Evolutionary conservation across 768 basidiomycete genomes (phyloP), one percentile per base, ranked within the genome.

Genomic region (Suillus subalutaceus): DNA sequence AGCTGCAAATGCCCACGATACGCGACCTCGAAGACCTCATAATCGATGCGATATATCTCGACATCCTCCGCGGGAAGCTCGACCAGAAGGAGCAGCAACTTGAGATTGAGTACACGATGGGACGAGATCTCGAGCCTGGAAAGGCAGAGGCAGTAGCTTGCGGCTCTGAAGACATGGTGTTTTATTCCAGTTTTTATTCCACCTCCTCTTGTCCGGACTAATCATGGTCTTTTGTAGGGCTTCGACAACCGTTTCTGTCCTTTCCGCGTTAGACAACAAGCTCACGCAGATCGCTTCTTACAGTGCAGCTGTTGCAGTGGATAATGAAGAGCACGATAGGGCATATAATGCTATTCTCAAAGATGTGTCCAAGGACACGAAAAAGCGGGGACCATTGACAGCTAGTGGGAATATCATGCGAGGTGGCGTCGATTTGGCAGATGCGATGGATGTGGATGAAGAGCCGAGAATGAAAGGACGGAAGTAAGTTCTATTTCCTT

Each of bases 1-100:
- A 85, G 4, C 85, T 99, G 23, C 86, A 93, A 59, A 84, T 97
- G 77, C 83, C 88, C 4, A 89, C 86, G 6, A 88, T 96, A 65
- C 90, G 96, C 63, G 92, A 92, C 65, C 88, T 99, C 3, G 97
- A 99, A 77, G 96, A 98, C 78, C 88, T 98, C 69, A 93, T 99
- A 74, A 99, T 99, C 76, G 96, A 98, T 72, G 92, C 92, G 13
- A 96, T 98, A 77, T 99, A 98, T 79, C 88, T 93, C 48, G 92
- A 94, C 75, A 82, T 97, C 46, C 83, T 99, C 44, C 88, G 88
- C 60, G 97, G 95, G 12, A 95, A 93, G 73, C 89, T 99, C 59
- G 95, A 98, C 78, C 97, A 98, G 79, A 93, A 93, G 75, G 86
- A 93, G 71, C 87, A 89, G 69, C 90, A 94, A 69, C 83, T 99